Conservation (phyloP, 2,329 filamentous ascomycete genomes). For the Penicillium sp. region DNA sequence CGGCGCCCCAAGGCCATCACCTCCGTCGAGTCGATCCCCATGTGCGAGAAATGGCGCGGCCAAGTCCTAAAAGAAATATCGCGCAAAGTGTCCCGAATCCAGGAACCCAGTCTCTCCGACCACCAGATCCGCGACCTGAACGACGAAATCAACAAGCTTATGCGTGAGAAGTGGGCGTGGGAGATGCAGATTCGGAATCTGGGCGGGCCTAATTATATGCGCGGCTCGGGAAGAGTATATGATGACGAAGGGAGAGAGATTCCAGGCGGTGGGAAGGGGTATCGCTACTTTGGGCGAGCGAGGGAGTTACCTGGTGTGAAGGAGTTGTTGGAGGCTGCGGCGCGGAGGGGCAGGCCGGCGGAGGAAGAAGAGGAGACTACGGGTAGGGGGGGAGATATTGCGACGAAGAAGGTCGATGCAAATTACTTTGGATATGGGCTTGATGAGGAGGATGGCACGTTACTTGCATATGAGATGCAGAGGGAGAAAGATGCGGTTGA, state of each 20-base stretch:
- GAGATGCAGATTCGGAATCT: conserved; percentile 94
- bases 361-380: conserved; percentile 71
- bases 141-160: conserved; percentile 98
- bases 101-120: conserved; percentile 88
- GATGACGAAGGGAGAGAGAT: conserved; percentile 76
- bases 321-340: conserved; percentile 87
- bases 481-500: conserved; percentile 84
- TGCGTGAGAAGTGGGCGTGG: conserved; percentile 99
- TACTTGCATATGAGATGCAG: conserved; percentile 78
- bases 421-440: conserved; percentile 95
- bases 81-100: conserved; percentile 94
- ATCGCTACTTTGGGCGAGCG: conserved; percentile 91
- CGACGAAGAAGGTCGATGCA: conserved; percentile 77
- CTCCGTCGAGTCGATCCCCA: conserved; percentile 78
- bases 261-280: conserved; percentile 77
- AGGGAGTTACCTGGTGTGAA: conserved; percentile 92
- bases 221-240: conserved; percentile 71
- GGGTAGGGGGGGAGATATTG: conserved; percentile 46
- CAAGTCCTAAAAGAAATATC: conserved; percentile 97
- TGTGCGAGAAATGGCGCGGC: conserved; percentile 97
- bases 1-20: conserved; percentile 92
- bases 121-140: conserved; percentile 98
- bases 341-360: conserved; percentile 62
- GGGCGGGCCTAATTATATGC: conserved; percentile 97
- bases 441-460: conserved; percentile 83